Conservation (phyloP, 2,329 filamentous ascomycete genomes). For the Penicillium sp. region DNA sequence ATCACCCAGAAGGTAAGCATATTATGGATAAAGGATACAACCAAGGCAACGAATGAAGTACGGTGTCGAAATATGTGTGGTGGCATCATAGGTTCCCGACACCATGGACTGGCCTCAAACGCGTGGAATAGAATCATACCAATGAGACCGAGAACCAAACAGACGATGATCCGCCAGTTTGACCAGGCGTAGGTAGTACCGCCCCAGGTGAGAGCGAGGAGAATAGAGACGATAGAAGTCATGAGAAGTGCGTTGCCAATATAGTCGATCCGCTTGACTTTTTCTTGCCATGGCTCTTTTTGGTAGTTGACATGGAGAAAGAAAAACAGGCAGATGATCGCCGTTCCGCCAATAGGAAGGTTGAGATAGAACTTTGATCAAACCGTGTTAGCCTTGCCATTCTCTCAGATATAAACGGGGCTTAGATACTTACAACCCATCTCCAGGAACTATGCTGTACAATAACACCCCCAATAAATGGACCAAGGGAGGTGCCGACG, state of each 20-base stretch:
- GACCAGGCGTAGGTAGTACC: not conserved
- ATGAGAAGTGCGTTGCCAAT: not conserved
- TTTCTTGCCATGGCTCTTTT: not conserved
- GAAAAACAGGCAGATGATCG: not conserved
- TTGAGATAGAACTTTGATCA: not conserved
- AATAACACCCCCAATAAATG: not conserved
- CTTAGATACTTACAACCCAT: not conserved
- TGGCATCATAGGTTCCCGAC: not conserved
- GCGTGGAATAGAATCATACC: not conserved
- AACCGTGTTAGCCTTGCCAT: not conserved
- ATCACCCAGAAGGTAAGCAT: not conserved
- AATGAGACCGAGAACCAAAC: not conserved
- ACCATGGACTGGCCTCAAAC: not conserved
- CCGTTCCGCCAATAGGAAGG: not conserved
- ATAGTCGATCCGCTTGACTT: not conserved
- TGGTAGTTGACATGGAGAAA: not conserved
- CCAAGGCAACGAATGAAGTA: not conserved
- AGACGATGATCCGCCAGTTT: not conserved
- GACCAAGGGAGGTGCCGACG: not conserved
- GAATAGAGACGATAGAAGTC: not conserved
- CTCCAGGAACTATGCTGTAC: not conserved
- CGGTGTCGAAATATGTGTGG: not conserved
- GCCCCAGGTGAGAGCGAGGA: not conserved
- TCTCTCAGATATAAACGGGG: not conserved
- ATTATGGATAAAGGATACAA: not conserved